Evolutionary conservation across 306 rosid genomes (phyloP).

Genomic region (Castanopsis chinensis): DNA sequence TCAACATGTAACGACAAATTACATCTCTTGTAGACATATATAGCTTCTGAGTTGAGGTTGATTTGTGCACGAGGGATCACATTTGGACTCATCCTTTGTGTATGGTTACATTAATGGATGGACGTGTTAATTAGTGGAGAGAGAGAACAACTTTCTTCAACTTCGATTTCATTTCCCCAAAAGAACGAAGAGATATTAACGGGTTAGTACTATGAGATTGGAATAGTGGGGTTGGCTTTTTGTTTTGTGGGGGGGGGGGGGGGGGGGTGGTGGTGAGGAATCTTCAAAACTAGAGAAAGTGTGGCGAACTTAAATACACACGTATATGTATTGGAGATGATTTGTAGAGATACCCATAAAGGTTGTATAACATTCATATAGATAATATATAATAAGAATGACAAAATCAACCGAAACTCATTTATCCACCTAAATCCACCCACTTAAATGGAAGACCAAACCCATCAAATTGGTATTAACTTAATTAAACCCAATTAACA

Average conservation of each 20-base stretch:
- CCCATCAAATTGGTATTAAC: too few species aligned
- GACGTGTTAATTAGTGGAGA: neutral
- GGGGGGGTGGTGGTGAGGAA: too few species aligned
- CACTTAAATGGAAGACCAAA: too few species aligned
- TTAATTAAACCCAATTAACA: too few species aligned
- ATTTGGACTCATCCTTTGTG: neutral
- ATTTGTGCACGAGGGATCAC: neutral
- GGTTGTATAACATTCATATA: neutral
- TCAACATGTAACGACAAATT: neutral
- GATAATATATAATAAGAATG: too few species aligned
- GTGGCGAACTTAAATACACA: too few species aligned
- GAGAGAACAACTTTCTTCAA: neutral
- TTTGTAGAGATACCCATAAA: neutral
- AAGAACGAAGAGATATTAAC: neutral
- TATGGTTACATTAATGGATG: neutral
- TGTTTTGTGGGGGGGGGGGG: too few species aligned
- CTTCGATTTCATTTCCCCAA: neutral
- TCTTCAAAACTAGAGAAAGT: too few species aligned
- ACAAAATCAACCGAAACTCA: too few species aligned
- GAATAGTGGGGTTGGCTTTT: too few species aligned
- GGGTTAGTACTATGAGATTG: neutral
- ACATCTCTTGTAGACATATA: neutral
- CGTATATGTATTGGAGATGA: neutral
- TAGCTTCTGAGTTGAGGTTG: conserved; percentile 14
- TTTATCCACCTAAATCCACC: too few species aligned